Conservation (phyloP, 257 asterid species). For the Solanum acaule region DNA sequence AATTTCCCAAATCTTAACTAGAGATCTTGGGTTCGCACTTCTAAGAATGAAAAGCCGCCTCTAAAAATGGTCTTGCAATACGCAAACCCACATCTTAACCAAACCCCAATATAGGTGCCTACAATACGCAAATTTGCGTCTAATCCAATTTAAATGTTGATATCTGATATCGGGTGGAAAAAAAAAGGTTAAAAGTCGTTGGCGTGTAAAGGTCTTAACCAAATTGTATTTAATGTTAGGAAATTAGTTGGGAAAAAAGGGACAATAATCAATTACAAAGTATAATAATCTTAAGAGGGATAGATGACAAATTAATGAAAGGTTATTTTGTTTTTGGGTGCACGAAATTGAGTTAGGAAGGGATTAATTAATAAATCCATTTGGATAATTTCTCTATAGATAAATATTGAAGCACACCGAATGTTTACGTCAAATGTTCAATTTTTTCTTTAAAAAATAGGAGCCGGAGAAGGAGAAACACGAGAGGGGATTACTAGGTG, state of each 20-base stretch:
- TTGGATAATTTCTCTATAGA: neutral
- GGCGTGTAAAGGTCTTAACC: neutral
- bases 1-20: neutral
- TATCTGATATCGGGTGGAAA: too few relatives aligned
- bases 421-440: neutral
- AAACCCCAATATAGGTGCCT: too few relatives aligned
- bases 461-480: neutral
- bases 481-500: neutral
- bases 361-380: neutral
- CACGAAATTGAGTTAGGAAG: neutral
- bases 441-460: too few relatives aligned
- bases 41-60: too few relatives aligned
- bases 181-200: neutral
- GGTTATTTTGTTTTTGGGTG: neutral
- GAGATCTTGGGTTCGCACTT: neutral
- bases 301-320: neutral
- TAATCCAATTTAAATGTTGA: too few relatives aligned
- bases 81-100: neutral
- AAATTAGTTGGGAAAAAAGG: neutral
- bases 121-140: too few relatives aligned
- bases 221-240: neutral
- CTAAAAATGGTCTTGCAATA: neutral
- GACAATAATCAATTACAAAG: neutral
- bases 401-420: neutral
- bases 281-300: neutral